A percentile compares a stretch with the other conserved stretches of the same genome.
Evolutionary conservation across 805 yeast species (phyloP).

Genomic region (Dipodascus geniculatus): DNA sequence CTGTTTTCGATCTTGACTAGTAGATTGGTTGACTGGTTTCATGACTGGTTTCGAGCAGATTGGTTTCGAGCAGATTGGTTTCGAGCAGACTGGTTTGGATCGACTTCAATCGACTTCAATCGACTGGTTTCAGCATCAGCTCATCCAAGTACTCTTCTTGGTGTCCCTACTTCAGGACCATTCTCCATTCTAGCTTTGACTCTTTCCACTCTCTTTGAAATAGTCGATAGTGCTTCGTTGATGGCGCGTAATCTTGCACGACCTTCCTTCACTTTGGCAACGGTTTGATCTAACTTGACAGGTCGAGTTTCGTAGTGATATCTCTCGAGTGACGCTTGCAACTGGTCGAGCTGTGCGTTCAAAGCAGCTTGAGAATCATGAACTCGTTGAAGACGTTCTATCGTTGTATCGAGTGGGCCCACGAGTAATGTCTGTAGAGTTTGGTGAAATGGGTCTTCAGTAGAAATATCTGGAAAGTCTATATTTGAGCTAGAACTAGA

Average conservation of each 20-base stretch:
- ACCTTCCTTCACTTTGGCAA: conserved; percentile 5
- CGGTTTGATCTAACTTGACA: conserved; percentile 6
- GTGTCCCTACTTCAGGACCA: neutral
- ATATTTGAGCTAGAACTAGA: neutral
- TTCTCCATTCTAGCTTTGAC: neutral
- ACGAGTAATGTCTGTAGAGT: conserved; percentile 6
- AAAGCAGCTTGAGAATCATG: conserved; percentile 17
- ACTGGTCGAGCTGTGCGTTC: conserved; percentile 13
- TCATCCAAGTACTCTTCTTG: conserved; percentile 1
- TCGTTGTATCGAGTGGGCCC: conserved; percentile 12
- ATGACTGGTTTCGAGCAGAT: neutral
- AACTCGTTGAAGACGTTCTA: conserved; percentile 13
- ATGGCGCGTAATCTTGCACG: conserved; percentile 8
- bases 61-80: neutral
- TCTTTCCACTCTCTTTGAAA: conserved; percentile 10
- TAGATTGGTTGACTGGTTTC: conserved; percentile 3
- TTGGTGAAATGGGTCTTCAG: conserved; percentile 10
- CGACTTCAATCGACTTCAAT: neutral
- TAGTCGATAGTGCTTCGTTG: conserved; percentile 8
- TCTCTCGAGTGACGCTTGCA: conserved; percentile 7
- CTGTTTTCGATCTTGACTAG: neutral
- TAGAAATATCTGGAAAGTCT: neutral
- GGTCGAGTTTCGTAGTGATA: conserved; percentile 8
- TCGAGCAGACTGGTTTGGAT: neutral
- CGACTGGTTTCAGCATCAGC: neutral